phyloP scores from a whole-genome alignment of 768 basidiomycete genomes.

The Grammothele lineata region DNA sequence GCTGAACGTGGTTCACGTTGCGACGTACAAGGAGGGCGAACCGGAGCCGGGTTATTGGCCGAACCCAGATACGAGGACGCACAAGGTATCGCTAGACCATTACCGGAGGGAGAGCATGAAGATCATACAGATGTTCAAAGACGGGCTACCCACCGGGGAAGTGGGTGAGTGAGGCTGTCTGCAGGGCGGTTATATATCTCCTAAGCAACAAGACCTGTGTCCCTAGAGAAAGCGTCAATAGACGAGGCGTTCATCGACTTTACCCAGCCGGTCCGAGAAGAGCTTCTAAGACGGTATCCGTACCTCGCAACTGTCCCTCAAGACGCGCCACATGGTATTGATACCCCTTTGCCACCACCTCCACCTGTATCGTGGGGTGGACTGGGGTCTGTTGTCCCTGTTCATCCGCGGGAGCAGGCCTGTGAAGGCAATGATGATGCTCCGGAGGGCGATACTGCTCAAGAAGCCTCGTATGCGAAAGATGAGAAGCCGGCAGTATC shows the following conservation, averaged over 20 bases:
- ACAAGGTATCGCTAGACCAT: constrained; percentile 94
- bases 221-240: constrained; percentile 86
- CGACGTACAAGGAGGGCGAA: constrained; percentile 89
- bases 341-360: constrained; percentile 74
- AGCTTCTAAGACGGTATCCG: constrained; percentile 71
- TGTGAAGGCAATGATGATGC: background rate
- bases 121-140: constrained; percentile 79
- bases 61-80: constrained; percentile 82
- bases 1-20: constrained; percentile 84
- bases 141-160: constrained; percentile 72
- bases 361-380: constrained; percentile 59
- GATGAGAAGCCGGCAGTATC: constrained; percentile 10
- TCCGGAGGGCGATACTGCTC: background rate
- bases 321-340: constrained; percentile 64
- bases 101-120: constrained; percentile 90
- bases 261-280: constrained; percentile 72
- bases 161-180: constrained; percentile 51
- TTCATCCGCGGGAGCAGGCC: constrained; percentile 33
- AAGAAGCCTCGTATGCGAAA: constrained; percentile 4
- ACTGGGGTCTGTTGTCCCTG: constrained; percentile 60
- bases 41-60: constrained; percentile 88
- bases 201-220: background rate
- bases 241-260: constrained; percentile 97
- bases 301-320: constrained; percentile 67
- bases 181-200: no score